Evolutionary conservation across 2,329 filamentous ascomycete species (phyloP).

Genomic region (Neopestalotiopsis rosae): DNA sequence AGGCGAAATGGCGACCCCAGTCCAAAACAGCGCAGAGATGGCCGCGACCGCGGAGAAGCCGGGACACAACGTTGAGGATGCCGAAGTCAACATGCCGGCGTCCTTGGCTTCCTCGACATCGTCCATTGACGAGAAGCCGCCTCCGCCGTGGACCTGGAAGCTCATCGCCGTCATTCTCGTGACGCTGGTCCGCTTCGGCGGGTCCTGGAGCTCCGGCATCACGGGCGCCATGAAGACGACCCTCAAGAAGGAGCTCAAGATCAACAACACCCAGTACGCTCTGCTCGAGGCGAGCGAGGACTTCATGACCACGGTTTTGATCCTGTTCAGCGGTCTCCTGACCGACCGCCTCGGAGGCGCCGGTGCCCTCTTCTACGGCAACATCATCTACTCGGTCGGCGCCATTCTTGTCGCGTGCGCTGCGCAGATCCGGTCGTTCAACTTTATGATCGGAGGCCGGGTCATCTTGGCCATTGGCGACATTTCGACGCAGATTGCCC

Average conservation of each 20-base stretch:
- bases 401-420: slow-evolving; percentile 65
- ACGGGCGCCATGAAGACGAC: slow-evolving; percentile 67
- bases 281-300: slow-evolving; percentile 65
- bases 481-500: slow-evolving; percentile 67
- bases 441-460: slow-evolving; percentile 64
- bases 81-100: not conserved
- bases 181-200: slow-evolving; percentile 62
- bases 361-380: slow-evolving; percentile 64
- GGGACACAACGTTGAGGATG: too few species aligned
- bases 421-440: slow-evolving; percentile 59
- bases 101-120: not conserved
- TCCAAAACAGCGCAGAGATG: not conserved
- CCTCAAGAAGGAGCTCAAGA: slow-evolving; percentile 63
- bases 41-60: not conserved
- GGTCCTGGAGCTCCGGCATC: slow-evolving; percentile 64
- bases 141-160: slow-evolving; percentile 28
- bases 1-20: not conserved
- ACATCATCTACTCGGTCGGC: slow-evolving; percentile 62
- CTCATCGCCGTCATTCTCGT: slow-evolving; percentile 54
- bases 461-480: slow-evolving; percentile 64
- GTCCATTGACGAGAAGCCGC: slow-evolving; percentile 10
- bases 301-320: slow-evolving; percentile 64
- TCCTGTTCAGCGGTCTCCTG: slow-evolving; percentile 58
- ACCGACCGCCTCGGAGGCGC: slow-evolving; percentile 66
- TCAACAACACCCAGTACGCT: slow-evolving; percentile 65